Base-by-base conservation (phyloP, 2,329 filamentous ascomycete genomes). In the Ustulina deusta region DNA sequence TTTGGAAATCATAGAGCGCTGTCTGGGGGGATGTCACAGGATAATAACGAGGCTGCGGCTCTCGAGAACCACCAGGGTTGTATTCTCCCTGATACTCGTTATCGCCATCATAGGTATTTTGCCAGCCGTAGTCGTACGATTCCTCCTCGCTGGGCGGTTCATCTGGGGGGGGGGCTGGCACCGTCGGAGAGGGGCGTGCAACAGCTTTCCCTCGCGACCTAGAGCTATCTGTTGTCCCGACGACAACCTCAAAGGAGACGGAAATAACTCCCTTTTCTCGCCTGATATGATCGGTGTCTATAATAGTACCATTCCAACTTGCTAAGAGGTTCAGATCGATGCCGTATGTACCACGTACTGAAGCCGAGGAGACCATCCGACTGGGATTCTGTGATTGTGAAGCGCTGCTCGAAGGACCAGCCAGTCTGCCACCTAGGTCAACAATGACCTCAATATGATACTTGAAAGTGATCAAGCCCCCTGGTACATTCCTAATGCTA, bases 401-500 rank as follows among this genome's bases (percentile, higher is more conserved):
- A 79, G 80, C 49, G 75, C 78, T 52, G 74, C 82, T 72, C 71
- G 85, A 77, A 82, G 87, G 87, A 20, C 90, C 81, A 71, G 87
- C 87, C 48, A 97, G 82, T 77, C 93, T 96, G 42, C 95, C 95
- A 54, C 96, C 94, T 0, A 98, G 85, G 77, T 99, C 96, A 25
- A 97, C 89, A 32, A 98, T 90, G 2, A 97, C 93, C 79, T 99
- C 96, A 22, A 97, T 87, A 72, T 94, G 93, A 76, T 99, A 98
- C 73, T 91, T 93, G 83, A 99, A 98, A 74, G 91, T 94, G 71
- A 99, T 96, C 90, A 98, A 96, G 38, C 93, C 91, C 3, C 95
- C 94, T 0, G 96, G 96, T 0, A 97, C 93, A 62, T 90, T 91
- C 32, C 89, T 90, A 69, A 98, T 98, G 1, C 94, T 97, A 0